A percentile compares a stretch with the other conserved stretches of the same genome.
These are phyloP conservation scores for Liquidambar formosana DNA, from an alignment of 164 flowering plant genomes.

Conservation along the genomic window DNA sequence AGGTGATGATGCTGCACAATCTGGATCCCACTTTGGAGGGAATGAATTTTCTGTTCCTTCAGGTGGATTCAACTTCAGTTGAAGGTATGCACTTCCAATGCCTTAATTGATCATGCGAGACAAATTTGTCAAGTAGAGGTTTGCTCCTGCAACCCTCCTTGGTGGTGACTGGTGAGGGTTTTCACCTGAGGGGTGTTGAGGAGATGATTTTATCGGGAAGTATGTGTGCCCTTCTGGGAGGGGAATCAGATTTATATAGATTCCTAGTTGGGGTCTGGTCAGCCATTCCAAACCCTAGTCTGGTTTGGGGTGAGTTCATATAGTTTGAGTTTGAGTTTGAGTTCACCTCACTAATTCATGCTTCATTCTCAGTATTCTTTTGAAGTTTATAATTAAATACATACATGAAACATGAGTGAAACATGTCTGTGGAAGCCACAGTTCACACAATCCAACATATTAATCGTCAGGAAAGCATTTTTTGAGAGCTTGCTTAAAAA, in stretches of 20 bases:
- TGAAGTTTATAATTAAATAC: too few species aligned
- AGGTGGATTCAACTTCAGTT: slow-evolving; percentile 70
- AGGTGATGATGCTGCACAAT: slow-evolving; percentile 47
- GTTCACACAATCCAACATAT: too few species aligned
- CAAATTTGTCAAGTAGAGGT: too few species aligned
- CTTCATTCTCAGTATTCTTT: too few species aligned
- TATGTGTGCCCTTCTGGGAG: not conserved
- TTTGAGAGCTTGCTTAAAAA: too few species aligned
- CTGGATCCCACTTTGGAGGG: slow-evolving; percentile 59
- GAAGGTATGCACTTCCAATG: slow-evolving; percentile 30
- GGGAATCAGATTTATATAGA: not conserved
- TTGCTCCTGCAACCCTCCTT: not conserved
- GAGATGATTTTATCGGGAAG: not conserved
- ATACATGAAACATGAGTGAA: too few species aligned
- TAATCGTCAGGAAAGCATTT: too few species aligned
- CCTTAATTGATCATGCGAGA: not conserved
- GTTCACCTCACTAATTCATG: too few species aligned
- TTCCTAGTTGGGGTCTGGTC: not conserved
- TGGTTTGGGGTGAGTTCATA: not conserved
- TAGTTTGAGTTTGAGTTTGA: too few species aligned
- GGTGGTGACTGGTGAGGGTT: not conserved
- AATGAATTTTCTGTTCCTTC: slow-evolving; percentile 48
- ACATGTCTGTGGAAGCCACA: too few species aligned
- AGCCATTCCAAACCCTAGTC: not conserved
- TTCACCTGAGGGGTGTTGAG: not conserved